phyloP scores from a whole-genome alignment of 148 eudicot genomes.

The Cornus kousa region DNA sequence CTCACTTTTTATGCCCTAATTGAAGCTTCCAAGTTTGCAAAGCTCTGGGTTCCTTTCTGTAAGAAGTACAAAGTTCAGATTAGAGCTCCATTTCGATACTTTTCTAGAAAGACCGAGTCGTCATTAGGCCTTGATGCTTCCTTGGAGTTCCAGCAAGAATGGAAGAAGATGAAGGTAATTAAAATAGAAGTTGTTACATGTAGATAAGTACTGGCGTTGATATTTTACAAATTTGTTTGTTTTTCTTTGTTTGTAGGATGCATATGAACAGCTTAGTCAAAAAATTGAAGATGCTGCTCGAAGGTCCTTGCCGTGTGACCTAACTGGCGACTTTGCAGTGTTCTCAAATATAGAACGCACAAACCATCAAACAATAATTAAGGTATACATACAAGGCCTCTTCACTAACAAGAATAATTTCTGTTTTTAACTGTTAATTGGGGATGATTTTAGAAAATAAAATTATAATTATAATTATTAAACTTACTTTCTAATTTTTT shows the following conservation, averaged over 20 bases:
- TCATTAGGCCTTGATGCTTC: conserved; percentile 6
- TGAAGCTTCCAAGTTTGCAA: too few relatives aligned
- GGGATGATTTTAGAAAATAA: too few relatives aligned
- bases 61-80: too few relatives aligned
- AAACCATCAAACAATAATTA: not conserved
- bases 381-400: conserved; percentile 13
- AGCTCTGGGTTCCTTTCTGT: too few relatives aligned
- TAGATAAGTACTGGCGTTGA: too few relatives aligned
- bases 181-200: too few relatives aligned
- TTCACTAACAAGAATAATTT: too few relatives aligned
- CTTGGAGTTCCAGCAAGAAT: conserved; percentile 24
- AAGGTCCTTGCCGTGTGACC: conserved; percentile 15
- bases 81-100: not conserved
- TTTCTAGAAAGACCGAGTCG: conserved; percentile 2
- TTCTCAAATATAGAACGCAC: conserved; percentile 16
- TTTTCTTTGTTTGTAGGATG: conserved; percentile 7
- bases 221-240: too few relatives aligned
- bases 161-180: conserved; percentile 31
- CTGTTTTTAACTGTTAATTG: too few relatives aligned
- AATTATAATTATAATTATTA: too few relatives aligned
- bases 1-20: too few relatives aligned
- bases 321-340: conserved; percentile 10
- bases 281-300: conserved; percentile 24
- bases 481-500: too few relatives aligned
- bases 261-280: conserved; percentile 23